A percentile compares a stretch with the other conserved stretches of the same genome.
Conservation (phyloP, 2,329 filamentous ascomycete genomes). For the Apiospora marii region DNA sequence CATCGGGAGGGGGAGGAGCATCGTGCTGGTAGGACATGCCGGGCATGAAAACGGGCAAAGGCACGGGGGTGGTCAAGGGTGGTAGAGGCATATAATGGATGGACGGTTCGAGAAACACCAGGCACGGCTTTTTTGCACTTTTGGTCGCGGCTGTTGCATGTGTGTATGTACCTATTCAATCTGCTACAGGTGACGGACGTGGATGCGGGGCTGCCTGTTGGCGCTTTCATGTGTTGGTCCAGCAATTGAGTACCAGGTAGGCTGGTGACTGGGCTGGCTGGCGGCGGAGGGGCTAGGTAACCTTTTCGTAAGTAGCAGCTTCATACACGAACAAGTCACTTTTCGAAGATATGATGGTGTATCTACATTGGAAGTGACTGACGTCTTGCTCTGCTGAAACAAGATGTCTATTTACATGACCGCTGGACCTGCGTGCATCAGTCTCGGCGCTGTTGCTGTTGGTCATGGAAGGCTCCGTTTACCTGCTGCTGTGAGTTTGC, state of each 20-base stretch:
- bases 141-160: neutral
- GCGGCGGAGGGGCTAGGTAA: neutral
- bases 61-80: constrained; percentile 43
- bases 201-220: neutral
- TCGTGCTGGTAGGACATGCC: constrained; percentile 39
- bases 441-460: too few relatives aligned
- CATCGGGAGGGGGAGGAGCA: constrained; percentile 31
- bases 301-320: too few relatives aligned
- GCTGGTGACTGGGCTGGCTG: neutral
- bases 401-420: neutral
- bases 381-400: neutral
- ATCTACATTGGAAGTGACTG: neutral
- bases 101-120: neutral
- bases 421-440: neutral
- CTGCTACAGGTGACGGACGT: neutral
- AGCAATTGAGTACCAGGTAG: neutral
- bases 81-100: constrained; percentile 38
- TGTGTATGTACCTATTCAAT: too few relatives aligned
- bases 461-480: neutral
- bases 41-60: constrained; percentile 44
- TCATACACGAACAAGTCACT: neutral
- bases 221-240: constrained; percentile 1
- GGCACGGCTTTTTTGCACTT: neutral
- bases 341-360: neutral
- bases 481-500: neutral